A percentile compares a stretch with the other conserved stretches of the same genome.
Conservation (phyloP, 2,329 filamentous ascomycete genomes). For the Exophiala sp. region DNA sequence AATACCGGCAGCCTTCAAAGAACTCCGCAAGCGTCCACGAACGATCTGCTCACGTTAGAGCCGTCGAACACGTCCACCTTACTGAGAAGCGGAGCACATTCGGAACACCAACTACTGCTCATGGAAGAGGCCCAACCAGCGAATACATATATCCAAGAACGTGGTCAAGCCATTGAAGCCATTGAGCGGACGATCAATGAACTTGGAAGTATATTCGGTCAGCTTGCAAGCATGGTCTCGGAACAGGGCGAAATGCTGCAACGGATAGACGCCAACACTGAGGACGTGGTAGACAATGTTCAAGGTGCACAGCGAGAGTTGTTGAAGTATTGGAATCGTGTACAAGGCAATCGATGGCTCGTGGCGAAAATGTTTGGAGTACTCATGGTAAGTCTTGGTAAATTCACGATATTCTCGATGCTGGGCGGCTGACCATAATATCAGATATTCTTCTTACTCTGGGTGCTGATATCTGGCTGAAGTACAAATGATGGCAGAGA, state of each 20-base stretch:
- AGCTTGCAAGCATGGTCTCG: slow-evolving; percentile 91
- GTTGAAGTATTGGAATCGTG: slow-evolving; percentile 92
- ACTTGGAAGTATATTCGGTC: slow-evolving; percentile 85
- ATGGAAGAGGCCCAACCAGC: slow-evolving; percentile 87
- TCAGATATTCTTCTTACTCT: slow-evolving; percentile 72
- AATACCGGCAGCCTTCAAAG: slow-evolving; percentile 56
- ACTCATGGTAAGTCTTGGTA: slow-evolving; percentile 57
- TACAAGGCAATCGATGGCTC: slow-evolving; percentile 92
- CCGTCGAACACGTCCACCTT: slow-evolving; percentile 51
- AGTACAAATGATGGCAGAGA: neutral
- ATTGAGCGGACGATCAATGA: slow-evolving; percentile 95
- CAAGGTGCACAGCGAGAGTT: slow-evolving; percentile 89
- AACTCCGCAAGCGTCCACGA: slow-evolving; percentile 53
- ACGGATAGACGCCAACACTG: slow-evolving; percentile 81
- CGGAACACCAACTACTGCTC: slow-evolving; percentile 80
- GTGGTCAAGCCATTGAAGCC: slow-evolving; percentile 91
- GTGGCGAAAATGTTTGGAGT: slow-evolving; percentile 77
- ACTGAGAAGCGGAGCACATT: slow-evolving; percentile 49
- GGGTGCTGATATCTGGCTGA: slow-evolving; percentile 56
- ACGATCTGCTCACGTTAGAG: slow-evolving; percentile 76
- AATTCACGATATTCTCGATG: slow-evolving; percentile 1
- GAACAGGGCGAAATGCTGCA: slow-evolving; percentile 98
- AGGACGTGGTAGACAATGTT: slow-evolving; percentile 98
- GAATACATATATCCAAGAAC: slow-evolving; percentile 86
- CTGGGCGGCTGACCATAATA: neutral